These are phyloP conservation scores for Inga oerstediana DNA, from an alignment of 306 rosid species.

Conservation along the genomic window DNA sequence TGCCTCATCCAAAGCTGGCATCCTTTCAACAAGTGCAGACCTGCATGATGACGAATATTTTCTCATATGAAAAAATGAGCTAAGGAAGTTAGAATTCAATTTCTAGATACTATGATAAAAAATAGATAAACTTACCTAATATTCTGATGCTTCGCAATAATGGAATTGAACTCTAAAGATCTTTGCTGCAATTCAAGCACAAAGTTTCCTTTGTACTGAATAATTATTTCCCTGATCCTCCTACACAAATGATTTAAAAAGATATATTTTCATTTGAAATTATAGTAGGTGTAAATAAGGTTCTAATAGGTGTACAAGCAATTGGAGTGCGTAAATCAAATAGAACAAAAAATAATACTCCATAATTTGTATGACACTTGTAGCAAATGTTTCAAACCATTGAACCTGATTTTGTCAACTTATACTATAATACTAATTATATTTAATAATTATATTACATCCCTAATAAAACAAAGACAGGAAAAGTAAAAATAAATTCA, in stretches of 20 bases:
- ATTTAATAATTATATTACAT: background rate
- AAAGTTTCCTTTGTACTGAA: slow-evolving; percentile 82
- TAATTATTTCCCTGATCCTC: slow-evolving; percentile 80
- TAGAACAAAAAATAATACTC: slow-evolving; percentile 3
- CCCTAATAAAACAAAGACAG: slow-evolving; percentile 23
- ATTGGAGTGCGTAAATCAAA: background rate
- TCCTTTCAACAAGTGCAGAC: slow-evolving; percentile 87
- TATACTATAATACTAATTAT: background rate
- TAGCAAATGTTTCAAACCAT: slow-evolving; percentile 19
- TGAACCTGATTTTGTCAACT: background rate
- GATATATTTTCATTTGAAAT: slow-evolving; percentile 27
- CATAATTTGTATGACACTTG: background rate
- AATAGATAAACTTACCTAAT: slow-evolving; percentile 60
- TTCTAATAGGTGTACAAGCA: slow-evolving; percentile 5
- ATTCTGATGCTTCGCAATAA: slow-evolving; percentile 85
- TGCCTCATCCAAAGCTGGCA: slow-evolving; percentile 97
- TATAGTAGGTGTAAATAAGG: slow-evolving; percentile 25
- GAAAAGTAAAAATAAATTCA: slow-evolving; percentile 25
- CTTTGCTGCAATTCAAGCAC: slow-evolving; percentile 99
- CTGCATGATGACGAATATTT: slow-evolving; percentile 47
- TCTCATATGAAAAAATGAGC: slow-evolving; percentile 11
- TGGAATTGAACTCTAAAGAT: slow-evolving; percentile 85
- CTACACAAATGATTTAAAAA: slow-evolving; percentile 47
- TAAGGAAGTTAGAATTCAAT: slow-evolving; percentile 17
- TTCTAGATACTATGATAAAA: slow-evolving; percentile 16